phyloP scores from a whole-genome alignment of 306 rosid species.

The Cicer cuneatum region DNA sequence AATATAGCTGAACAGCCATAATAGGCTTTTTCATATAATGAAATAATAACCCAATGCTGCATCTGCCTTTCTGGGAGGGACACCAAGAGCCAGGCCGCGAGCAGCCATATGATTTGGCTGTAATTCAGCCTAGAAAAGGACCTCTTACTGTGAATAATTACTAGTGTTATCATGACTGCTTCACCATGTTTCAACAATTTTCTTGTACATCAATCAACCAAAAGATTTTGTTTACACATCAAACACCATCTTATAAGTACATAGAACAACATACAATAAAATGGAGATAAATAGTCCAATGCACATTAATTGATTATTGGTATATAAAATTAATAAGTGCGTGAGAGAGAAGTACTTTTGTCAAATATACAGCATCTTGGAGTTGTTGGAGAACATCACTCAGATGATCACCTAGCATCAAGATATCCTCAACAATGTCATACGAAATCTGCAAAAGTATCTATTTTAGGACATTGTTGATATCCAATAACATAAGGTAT shows the following conservation, averaged over 20 bases:
- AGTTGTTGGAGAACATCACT: slow-evolving; percentile 83
- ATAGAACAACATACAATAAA: slow-evolving; percentile 23
- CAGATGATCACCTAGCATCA: slow-evolving; percentile 76
- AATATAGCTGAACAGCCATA: neutral
- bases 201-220: slow-evolving; percentile 11
- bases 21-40: neutral
- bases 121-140: neutral
- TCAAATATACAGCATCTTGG: slow-evolving; percentile 92
- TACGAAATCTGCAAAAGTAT: slow-evolving; percentile 68
- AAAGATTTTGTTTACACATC: slow-evolving; percentile 17
- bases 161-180: neutral
- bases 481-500: slow-evolving; percentile 25
- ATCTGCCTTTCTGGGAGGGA: neutral
- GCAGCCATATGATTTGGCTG: neutral
- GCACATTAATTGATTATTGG: slow-evolving; percentile 7
- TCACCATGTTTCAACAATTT: neutral
- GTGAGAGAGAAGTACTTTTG: slow-evolving; percentile 62
- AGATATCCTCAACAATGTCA: slow-evolving; percentile 86
- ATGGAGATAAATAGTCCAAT: neutral
- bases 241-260: slow-evolving; percentile 1
- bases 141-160: neutral
- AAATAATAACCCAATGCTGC: neutral
- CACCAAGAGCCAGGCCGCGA: neutral
- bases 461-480: slow-evolving; percentile 27
- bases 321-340: neutral